Conservation (phyloP, 2,329 filamentous ascomycete species). For the Sarocladiaceae sp. region DNA sequence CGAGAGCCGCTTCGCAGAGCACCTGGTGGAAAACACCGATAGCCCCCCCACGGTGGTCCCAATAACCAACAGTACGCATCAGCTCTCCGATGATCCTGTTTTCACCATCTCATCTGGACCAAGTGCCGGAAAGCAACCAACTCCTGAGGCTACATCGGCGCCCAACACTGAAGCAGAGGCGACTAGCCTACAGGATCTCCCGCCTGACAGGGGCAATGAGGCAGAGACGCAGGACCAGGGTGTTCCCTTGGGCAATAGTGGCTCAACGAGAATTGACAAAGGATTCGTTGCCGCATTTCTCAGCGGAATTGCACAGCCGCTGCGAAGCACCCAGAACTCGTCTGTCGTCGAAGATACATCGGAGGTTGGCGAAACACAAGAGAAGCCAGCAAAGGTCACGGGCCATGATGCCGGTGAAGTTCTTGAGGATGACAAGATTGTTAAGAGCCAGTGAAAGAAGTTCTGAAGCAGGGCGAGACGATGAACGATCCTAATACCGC, state of each 20-base stretch:
- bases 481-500: background rate
- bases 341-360: background rate
- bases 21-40: conserved; percentile 6
- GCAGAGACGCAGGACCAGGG: too few relatives aligned
- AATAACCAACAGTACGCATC: background rate
- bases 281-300: conserved; percentile 5
- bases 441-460: too few relatives aligned
- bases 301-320: conserved; percentile 1
- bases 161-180: background rate
- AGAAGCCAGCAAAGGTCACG: background rate
- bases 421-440: too few relatives aligned
- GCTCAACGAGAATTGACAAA: conserved; percentile 6
- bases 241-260: too few relatives aligned
- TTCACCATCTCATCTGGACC: background rate
- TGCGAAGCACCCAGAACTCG: background rate
- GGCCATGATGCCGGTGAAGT: background rate
- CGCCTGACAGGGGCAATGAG: too few relatives aligned
- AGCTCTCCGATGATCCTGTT: conserved; percentile 2
- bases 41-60: background rate
- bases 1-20: conserved; percentile 8
- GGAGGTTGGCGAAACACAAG: background rate
- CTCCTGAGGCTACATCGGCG: background rate
- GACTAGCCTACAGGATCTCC: too few relatives aligned
- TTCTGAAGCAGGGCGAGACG: background rate
- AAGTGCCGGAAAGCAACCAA: background rate